Evolutionary conservation across 2,329 filamentous ascomycete genomes (phyloP).

Genomic region (Paraphaeosphaeria minitans): DNA sequence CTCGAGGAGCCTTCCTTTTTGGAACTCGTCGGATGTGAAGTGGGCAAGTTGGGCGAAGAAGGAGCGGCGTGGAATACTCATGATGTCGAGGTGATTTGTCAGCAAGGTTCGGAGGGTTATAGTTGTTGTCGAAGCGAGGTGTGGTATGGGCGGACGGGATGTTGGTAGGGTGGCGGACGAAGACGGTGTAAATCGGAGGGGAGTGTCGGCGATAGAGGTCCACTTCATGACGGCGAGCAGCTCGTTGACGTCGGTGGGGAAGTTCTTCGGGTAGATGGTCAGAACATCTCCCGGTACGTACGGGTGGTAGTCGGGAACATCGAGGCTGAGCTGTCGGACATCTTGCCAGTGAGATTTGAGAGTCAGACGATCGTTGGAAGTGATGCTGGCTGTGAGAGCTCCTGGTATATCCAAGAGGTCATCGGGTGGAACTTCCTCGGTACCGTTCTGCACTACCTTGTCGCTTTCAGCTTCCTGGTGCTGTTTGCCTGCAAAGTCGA

Average conservation of each 20-base stretch:
- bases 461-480: background rate
- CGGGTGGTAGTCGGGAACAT: constrained; percentile 47
- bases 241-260: constrained; percentile 75
- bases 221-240: constrained; percentile 82
- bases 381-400: constrained; percentile 63
- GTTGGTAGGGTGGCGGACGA: constrained; percentile 40
- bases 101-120: constrained; percentile 76
- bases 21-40: constrained; percentile 72
- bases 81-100: constrained; percentile 84
- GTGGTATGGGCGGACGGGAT: constrained; percentile 46
- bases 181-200: constrained; percentile 60
- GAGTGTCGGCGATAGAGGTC: constrained; percentile 71
- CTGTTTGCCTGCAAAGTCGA: constrained; percentile 49
- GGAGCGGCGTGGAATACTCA: constrained; percentile 81
- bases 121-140: constrained; percentile 45
- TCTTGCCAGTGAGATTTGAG: constrained; percentile 87
- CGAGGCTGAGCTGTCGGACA: constrained; percentile 77
- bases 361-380: constrained; percentile 74
- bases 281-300: constrained; percentile 79
- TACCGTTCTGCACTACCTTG: constrained; percentile 7
- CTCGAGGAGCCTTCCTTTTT: constrained; percentile 81
- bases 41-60: constrained; percentile 82
- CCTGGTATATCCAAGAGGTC: constrained; percentile 64
- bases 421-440: constrained; percentile 39
- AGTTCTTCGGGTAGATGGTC: constrained; percentile 86